These are phyloP conservation scores for Petunia secreta DNA, from an alignment of 257 asterid genomes.

Conservation along the genomic window DNA sequence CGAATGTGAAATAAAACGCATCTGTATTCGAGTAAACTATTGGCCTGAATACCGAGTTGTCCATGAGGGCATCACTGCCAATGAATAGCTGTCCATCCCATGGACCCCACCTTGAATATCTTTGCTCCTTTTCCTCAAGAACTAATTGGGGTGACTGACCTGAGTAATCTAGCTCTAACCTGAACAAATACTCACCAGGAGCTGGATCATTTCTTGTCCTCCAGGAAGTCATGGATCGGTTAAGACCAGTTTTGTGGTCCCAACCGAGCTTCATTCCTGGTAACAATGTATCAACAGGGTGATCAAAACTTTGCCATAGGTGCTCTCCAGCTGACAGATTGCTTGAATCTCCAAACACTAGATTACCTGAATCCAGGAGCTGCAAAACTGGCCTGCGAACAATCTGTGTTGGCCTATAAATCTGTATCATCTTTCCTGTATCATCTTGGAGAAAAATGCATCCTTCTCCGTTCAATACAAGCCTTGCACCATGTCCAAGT, in stretches of 20 bases:
- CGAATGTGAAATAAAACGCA: constrained; percentile 37
- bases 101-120: constrained; percentile 42
- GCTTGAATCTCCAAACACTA: constrained; percentile 23
- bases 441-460: constrained; percentile 26
- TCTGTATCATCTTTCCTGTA: not conserved
- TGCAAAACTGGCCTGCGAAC: constrained; percentile 25
- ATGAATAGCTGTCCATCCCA: constrained; percentile 6
- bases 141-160: constrained; percentile 21
- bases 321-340: constrained; percentile 15
- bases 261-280: constrained; percentile 65
- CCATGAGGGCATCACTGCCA: constrained; percentile 29
- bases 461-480: constrained; percentile 22
- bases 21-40: constrained; percentile 22
- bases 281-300: constrained; percentile 47
- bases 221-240: constrained; percentile 50
- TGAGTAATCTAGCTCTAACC: constrained; percentile 34
- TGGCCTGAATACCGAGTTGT: constrained; percentile 30
- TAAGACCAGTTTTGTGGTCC: constrained; percentile 33
- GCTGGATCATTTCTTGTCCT: constrained; percentile 39
- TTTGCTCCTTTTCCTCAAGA: constrained; percentile 42
- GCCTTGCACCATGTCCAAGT: constrained; percentile 24
- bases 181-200: constrained; percentile 41
- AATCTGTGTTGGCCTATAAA: constrained; percentile 7
- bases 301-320: constrained; percentile 54
- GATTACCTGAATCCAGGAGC: constrained; percentile 52